A percentile compares a stretch with the other conserved stretches of the same genome.
phyloP scores from a whole-genome alignment of 75 land plant species.

The Sequoia sempervirens region DNA sequence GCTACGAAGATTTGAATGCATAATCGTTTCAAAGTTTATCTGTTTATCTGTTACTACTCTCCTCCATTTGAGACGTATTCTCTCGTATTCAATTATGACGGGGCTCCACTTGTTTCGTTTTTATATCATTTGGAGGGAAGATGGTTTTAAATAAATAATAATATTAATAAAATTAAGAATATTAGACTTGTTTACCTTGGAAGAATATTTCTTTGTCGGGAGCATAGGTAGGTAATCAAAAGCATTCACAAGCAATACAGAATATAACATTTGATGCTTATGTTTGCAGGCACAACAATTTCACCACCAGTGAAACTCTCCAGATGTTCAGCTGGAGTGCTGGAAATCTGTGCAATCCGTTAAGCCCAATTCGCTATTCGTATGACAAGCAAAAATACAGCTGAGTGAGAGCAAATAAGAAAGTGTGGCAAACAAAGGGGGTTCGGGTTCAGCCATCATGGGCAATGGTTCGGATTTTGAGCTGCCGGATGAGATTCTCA shows the following conservation, averaged over 20 bases:
- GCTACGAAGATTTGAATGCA: too few species aligned
- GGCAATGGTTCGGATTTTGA: constrained; percentile 32
- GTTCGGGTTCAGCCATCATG: neutral
- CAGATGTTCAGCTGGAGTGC: neutral
- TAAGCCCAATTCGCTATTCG: neutral
- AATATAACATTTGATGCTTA: too few species aligned
- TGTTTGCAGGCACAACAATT: too few species aligned
- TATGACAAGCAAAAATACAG: neutral
- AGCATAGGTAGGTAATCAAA: too few species aligned
- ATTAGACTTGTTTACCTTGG: too few species aligned
- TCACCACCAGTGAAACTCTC: neutral
- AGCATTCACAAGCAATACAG: neutral
- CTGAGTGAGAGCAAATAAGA: neutral
- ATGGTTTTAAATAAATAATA: too few species aligned
- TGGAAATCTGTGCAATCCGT: neutral
- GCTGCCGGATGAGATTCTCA: constrained; percentile 59
- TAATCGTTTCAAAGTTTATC: too few species aligned
- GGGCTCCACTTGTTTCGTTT: neutral
- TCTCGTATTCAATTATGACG: neutral
- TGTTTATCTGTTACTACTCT: too few species aligned
- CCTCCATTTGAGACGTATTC: too few species aligned
- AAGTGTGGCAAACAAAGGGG: neutral
- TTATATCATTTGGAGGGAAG: neutral
- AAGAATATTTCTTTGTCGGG: too few species aligned
- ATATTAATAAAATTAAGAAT: too few species aligned